Evolutionary conservation across 1,139 yeast species (phyloP), one percentile per base, ranked within the genome.

Genomic region (Zygosaccharomyces pseudobailii): DNA sequence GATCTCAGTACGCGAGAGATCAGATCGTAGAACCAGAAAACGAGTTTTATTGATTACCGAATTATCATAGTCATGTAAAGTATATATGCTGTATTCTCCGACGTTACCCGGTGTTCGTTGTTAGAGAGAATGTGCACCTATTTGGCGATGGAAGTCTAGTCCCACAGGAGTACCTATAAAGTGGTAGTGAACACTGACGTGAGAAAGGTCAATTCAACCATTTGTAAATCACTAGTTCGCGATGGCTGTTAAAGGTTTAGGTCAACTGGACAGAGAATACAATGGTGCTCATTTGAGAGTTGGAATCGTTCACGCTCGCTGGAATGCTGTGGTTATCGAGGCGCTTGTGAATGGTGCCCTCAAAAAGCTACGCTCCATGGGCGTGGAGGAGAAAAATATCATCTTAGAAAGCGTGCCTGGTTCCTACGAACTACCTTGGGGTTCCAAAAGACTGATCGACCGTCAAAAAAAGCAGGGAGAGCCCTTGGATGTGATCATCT

Each of bases 251-350:
- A 79, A 82, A 65, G 96, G 96, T 59, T 73, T 87, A 60, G 96
- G 95, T 36, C 69, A 79, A 62, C 61, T 79, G 27, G 96, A 87
- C 66, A 80, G 83, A 67, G 58, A 67, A 43, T 87, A 86, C 69
- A 85, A 87, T 63, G 90, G 80, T 33, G 75, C 85, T 34, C 66
- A 70, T 4, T 73, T 90, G 56, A 78, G 83, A 59, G 74, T 90
- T 47, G 97, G 94, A 33, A 88, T 92, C 62, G 77, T 92, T 52
- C 96, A 89, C 66, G 97, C 97, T 19, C 84, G 98, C 68, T 92
- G 98, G 98, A 92, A 92, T 69, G 69, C 73, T 45, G 71, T 73
- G 43, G 82, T 90, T 55, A 88, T 92, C 58, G 83, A 82, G 43
- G 84, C 89, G 9, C 74, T 92, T 48, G 94, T 90, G 8, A 70